phyloP scores from a whole-genome alignment of 768 basidiomycete species.

The Suillus subalutaceus region DNA sequence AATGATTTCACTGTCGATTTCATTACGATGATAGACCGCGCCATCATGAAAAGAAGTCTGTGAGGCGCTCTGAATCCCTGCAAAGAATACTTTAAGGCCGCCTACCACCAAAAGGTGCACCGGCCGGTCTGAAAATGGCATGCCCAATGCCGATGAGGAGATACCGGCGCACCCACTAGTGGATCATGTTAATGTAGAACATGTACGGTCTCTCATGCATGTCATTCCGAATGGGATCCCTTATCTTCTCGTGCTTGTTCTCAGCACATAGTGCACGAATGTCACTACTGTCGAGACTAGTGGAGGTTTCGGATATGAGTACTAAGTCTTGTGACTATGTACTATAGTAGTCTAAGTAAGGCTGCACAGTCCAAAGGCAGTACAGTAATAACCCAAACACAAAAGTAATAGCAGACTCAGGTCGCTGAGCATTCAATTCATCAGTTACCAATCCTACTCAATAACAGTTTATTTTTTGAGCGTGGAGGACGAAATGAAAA shows the following conservation, averaged over 20 bases:
- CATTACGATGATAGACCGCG: neutral
- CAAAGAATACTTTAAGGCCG: neutral
- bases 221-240: constrained; percentile 1
- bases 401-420: neutral
- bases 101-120: neutral
- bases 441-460: too few relatives aligned
- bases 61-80: neutral
- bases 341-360: neutral
- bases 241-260: neutral
- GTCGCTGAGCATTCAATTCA: too few relatives aligned
- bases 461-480: too few relatives aligned
- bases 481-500: too few relatives aligned
- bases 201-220: constrained; percentile 6
- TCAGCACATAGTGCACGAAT: neutral
- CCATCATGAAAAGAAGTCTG: neutral
- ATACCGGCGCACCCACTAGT: neutral
- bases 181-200: neutral
- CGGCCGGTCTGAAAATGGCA: neutral
- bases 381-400: neutral
- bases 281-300: neutral
- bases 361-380: neutral
- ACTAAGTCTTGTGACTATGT: neutral
- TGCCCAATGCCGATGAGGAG: neutral
- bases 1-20: neutral
- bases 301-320: neutral